Percentiles rank a stretch among this genome's conserved stretches.
Conservation (phyloP, 2,329 filamentous ascomycete genomes). For the Pseudogymnoascus sp. region DNA sequence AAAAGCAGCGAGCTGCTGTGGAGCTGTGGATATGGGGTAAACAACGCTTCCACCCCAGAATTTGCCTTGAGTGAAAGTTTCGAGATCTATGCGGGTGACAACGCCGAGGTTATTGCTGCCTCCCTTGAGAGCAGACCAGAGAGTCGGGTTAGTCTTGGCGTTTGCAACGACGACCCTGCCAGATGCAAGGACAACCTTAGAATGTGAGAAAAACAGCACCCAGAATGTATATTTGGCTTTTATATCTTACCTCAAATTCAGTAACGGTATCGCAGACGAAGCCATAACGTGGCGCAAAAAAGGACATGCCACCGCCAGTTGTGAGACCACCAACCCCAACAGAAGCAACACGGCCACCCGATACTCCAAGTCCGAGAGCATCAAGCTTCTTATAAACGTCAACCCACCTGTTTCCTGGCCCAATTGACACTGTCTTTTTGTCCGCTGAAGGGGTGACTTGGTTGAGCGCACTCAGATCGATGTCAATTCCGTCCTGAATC, state of each 20-base stretch:
- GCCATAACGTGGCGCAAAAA: constrained; percentile 14
- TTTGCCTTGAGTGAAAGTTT: constrained; percentile 10
- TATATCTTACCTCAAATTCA: background rate
- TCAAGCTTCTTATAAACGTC: constrained; percentile 32
- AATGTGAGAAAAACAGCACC: background rate
- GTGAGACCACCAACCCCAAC: constrained; percentile 34
- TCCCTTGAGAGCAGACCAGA: constrained; percentile 45
- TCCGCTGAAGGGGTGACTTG: constrained; percentile 20
- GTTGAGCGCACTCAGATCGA: constrained; percentile 34
- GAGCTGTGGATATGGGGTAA: constrained; percentile 6
- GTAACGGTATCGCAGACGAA: constrained; percentile 3
- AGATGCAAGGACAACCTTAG: constrained; percentile 13
- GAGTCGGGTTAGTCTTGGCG: constrained; percentile 29
- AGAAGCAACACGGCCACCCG: constrained; percentile 30
- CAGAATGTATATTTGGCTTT: background rate
- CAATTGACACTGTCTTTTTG: constrained; percentile 26
- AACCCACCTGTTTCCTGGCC: constrained; percentile 31
- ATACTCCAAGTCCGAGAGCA: constrained; percentile 24
- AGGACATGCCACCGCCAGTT: constrained; percentile 25
- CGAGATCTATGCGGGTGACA: constrained; percentile 38
- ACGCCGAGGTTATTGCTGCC: constrained; percentile 49
- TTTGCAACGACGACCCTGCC: background rate
- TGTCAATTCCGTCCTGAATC: constrained; percentile 40
- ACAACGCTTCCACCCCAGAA: constrained; percentile 12
- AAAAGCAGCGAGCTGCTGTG: constrained; percentile 8